Percentiles rank a stretch among this genome's conserved stretches.
Conservation (phyloP, 2,329 filamentous ascomycete species). For the Curvularia hawaiiensis region DNA sequence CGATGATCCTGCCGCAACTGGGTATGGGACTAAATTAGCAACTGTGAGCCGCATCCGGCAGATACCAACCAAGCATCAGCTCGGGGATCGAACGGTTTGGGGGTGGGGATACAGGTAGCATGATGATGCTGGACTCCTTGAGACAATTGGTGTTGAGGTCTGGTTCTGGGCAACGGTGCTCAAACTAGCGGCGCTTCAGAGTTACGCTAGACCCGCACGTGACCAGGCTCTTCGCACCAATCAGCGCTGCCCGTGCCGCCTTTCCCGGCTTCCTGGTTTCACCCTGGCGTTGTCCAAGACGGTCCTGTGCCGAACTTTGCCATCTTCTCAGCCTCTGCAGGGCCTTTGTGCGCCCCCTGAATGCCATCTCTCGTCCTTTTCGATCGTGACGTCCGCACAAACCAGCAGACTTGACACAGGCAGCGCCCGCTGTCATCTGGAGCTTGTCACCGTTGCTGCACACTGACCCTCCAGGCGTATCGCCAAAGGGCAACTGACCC, state of each 20-base stretch:
- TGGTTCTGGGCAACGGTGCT: constrained; percentile 24
- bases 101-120: constrained; percentile 26
- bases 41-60: constrained; percentile 23
- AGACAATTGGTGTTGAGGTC: constrained; percentile 48
- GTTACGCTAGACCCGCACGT: constrained; percentile 16
- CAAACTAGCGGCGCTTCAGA: constrained; percentile 37
- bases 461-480: constrained; percentile 9
- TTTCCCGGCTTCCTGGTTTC: constrained; percentile 25
- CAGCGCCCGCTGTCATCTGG: constrained; percentile 13
- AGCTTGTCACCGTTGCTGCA: background rate
- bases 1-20: constrained; percentile 27
- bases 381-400: background rate
- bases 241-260: constrained; percentile 17
- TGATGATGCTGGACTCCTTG: constrained; percentile 40
- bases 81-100: constrained; percentile 15
- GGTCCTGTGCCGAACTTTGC: constrained; percentile 16
- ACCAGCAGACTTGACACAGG: constrained; percentile 17
- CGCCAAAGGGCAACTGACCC: constrained; percentile 2
- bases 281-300: constrained; percentile 9
- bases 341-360: constrained; percentile 1
- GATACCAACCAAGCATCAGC: constrained; percentile 34
- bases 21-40: constrained; percentile 28
- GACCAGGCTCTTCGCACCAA: constrained; percentile 18
- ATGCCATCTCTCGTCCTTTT: background rate
- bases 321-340: constrained; percentile 16